These are phyloP conservation scores for Guyanaporus albipodus DNA, from an alignment of 768 basidiomycete genomes.

Conservation along the genomic window DNA sequence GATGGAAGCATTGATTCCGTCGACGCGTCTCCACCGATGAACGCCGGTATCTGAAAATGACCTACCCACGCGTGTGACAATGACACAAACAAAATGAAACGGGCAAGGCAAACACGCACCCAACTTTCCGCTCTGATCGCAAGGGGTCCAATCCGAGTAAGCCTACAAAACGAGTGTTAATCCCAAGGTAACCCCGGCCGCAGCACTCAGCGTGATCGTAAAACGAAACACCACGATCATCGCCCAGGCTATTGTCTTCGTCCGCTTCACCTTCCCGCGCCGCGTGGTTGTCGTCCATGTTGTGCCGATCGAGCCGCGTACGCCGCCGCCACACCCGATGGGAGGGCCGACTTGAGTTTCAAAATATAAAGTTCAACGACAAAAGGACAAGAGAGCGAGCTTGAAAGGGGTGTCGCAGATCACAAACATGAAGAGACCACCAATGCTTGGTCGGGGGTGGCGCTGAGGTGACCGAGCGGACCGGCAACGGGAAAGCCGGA, in stretches of 20 bases:
- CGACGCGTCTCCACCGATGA: conserved; percentile 58
- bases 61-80: conserved; percentile 18
- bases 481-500: conserved; percentile 60
- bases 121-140: conserved; percentile 60
- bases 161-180: conserved; percentile 63
- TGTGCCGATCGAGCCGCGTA: conserved; percentile 63
- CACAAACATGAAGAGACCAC: conserved; percentile 53
- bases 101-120: conserved; percentile 29
- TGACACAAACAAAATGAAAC: neutral
- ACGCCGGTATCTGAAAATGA: conserved; percentile 53
- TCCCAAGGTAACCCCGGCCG: conserved; percentile 59
- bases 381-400: conserved; percentile 65
- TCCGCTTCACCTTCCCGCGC: conserved; percentile 51
- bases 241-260: conserved; percentile 49
- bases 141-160: conserved; percentile 53
- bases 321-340: conserved; percentile 63
- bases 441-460: conserved; percentile 45
- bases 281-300: conserved; percentile 44
- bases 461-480: conserved; percentile 45
- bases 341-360: conserved; percentile 59
- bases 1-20: conserved; percentile 54
- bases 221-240: conserved; percentile 44
- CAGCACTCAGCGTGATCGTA: conserved; percentile 50
- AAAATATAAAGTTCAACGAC: conserved; percentile 60
- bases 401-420: conserved; percentile 55